Evolutionary conservation across 192 early-diverging fungal species (phyloP).

Genomic region (Coemansia sp.): DNA sequence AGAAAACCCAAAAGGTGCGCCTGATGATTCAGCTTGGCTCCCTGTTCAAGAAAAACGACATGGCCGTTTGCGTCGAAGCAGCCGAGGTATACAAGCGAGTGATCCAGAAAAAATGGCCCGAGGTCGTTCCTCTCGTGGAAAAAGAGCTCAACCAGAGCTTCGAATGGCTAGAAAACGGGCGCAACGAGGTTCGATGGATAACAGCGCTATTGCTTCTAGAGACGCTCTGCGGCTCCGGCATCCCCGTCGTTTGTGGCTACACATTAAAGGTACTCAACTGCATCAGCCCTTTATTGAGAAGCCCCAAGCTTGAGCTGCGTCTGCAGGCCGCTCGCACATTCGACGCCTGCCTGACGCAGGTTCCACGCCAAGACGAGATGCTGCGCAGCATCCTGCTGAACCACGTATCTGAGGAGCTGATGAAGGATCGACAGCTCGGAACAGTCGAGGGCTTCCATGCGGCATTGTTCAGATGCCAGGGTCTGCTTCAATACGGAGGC

Average conservation of each 20-base stretch:
- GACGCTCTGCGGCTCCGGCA: conserved; percentile 26
- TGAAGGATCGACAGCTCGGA: conserved; percentile 63
- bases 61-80: conserved; percentile 22
- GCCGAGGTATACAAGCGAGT: conserved; percentile 21
- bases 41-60: conserved; percentile 10
- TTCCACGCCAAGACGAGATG: conserved; percentile 74
- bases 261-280: conserved; percentile 80
- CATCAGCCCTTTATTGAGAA: conserved; percentile 79
- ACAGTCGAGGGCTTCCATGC: conserved; percentile 81
- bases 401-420: conserved; percentile 79
- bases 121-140: conserved; percentile 16
- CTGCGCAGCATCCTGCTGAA: conserved; percentile 64
- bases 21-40: conserved; percentile 18
- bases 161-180: conserved; percentile 25
- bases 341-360: conserved; percentile 70
- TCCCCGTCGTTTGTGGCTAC: conserved; percentile 77
- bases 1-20: conserved; percentile 29
- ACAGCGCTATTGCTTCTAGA: conserved; percentile 30
- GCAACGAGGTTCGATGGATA: conserved; percentile 18
- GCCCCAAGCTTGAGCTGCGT: conserved; percentile 73
- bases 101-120: conserved; percentile 15
- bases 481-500: conserved; percentile 74
- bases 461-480: conserved; percentile 71
- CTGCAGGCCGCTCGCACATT: conserved; percentile 79
- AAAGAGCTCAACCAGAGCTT: conserved; percentile 21